Evolutionary conservation across 192 early-diverging fungal species (phyloP).

Genomic region (Backusella macrospora): DNA sequence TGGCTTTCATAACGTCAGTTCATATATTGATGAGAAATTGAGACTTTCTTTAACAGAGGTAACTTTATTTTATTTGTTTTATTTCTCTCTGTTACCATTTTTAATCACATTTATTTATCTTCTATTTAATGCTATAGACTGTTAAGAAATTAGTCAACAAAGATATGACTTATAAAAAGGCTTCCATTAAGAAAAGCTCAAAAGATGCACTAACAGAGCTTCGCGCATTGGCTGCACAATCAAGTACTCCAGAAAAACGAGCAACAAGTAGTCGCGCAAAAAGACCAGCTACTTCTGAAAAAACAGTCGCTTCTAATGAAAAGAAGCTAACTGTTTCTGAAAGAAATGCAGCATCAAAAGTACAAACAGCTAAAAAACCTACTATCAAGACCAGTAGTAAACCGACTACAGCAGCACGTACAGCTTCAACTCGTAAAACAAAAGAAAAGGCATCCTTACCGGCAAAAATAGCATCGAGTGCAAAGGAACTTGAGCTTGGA

Average conservation of each 20-base stretch:
- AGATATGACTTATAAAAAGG: slow-evolving; percentile 1
- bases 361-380: not conserved
- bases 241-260: slow-evolving; percentile 3
- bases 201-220: slow-evolving; percentile 17
- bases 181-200: not conserved
- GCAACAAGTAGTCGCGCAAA: slow-evolving; percentile 1
- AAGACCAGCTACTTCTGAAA: slow-evolving; percentile 23
- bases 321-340: not conserved
- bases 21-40: slow-evolving; percentile 14
- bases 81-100: too few species aligned
- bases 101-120: not conserved
- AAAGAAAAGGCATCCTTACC: slow-evolving; percentile 1
- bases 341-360: not conserved
- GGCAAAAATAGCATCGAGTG: not conserved
- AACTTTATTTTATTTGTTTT: not conserved
- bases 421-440: not conserved
- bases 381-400: not conserved
- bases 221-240: slow-evolving; percentile 15
- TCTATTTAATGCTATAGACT: not conserved
- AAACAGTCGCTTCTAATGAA: not conserved
- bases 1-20: slow-evolving; percentile 21
- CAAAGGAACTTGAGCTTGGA: not conserved
- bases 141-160: slow-evolving; percentile 17
- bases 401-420: not conserved
- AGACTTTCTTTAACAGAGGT: slow-evolving; percentile 14